phyloP scores from a whole-genome alignment of 805 yeast species.

The Wickerhamiella hasegawae region DNA sequence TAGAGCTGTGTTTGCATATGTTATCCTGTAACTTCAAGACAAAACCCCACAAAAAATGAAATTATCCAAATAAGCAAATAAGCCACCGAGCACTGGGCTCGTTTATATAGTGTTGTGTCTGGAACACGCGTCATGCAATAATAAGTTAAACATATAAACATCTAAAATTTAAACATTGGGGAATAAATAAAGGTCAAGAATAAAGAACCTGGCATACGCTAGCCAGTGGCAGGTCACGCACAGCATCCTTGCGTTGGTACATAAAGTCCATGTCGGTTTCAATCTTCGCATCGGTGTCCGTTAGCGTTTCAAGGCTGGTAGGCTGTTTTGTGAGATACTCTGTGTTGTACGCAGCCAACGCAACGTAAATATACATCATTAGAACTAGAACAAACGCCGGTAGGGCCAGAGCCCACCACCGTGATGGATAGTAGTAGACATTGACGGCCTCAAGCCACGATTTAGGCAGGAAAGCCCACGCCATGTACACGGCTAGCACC shows the following conservation, averaged over 20 bases:
- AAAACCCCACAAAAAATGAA: too few species aligned
- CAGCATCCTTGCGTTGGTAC: conserved; percentile 58
- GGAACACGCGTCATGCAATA: too few species aligned
- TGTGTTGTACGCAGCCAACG: conserved; percentile 54
- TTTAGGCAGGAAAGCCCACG: conserved; percentile 68
- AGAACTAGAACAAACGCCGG: conserved; percentile 56
- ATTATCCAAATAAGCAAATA: too few species aligned
- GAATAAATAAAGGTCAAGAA: neutral
- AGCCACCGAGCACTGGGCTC: too few species aligned
- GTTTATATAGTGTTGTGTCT: too few species aligned
- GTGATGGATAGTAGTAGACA: conserved; percentile 63
- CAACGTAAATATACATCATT: conserved; percentile 59
- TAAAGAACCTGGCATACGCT: conserved; percentile 19
- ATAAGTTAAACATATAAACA: neutral
- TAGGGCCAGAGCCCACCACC: conserved; percentile 79
- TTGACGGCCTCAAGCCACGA: conserved; percentile 34
- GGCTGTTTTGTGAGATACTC: conserved; percentile 52
- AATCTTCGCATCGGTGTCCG: conserved; percentile 44
- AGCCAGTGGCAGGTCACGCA: conserved; percentile 65
- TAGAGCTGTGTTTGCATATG: too few species aligned
- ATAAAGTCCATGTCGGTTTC: conserved; percentile 27
- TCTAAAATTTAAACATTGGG: too few species aligned
- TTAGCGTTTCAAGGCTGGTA: conserved; percentile 44
- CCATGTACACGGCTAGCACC: conserved; percentile 36
- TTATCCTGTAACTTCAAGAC: too few species aligned